A percentile compares a stretch with the other conserved stretches of the same genome.
Evolutionary conservation across 1,284 basidiomycete species (phyloP).

Genomic region (Sporisorium iseilematis-ciliati): DNA sequence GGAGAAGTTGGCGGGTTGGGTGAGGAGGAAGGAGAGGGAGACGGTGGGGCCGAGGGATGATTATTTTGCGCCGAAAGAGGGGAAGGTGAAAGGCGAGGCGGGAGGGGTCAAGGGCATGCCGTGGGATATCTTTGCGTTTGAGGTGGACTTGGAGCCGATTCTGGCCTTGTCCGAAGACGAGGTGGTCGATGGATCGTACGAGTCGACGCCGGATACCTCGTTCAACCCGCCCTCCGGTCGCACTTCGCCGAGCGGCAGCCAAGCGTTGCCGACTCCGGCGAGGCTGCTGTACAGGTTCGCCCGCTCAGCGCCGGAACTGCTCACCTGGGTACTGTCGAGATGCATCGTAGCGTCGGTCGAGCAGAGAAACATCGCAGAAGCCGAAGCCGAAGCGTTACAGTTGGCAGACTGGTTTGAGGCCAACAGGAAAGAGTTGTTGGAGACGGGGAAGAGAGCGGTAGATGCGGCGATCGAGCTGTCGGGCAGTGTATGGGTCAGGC

Average conservation of each 20-base stretch:
- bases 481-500: slow-evolving; percentile 64
- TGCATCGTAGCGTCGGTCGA: slow-evolving; percentile 48
- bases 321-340: slow-evolving; percentile 55
- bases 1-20: slow-evolving; percentile 35
- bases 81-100: neutral
- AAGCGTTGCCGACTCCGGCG: slow-evolving; percentile 34
- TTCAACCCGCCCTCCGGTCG: slow-evolving; percentile 32
- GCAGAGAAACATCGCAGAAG: slow-evolving; percentile 49
- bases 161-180: slow-evolving; percentile 18
- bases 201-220: slow-evolving; percentile 19
- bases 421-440: slow-evolving; percentile 21
- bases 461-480: slow-evolving; percentile 59
- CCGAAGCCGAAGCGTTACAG: slow-evolving; percentile 52
- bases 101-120: slow-evolving; percentile 15
- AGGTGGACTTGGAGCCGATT: slow-evolving; percentile 38
- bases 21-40: slow-evolving; percentile 19
- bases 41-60: slow-evolving; percentile 9
- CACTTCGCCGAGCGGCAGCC: slow-evolving; percentile 7
- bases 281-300: slow-evolving; percentile 62
- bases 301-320: slow-evolving; percentile 49
- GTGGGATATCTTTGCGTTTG: slow-evolving; percentile 34
- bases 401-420: slow-evolving; percentile 53
- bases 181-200: neutral
- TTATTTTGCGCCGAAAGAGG: slow-evolving; percentile 27
- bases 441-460: slow-evolving; percentile 40